A percentile compares a stretch with the other conserved stretches of the same genome.
Evolutionary conservation across 164 flowering plant species (phyloP).

Genomic region (Sedum album): DNA sequence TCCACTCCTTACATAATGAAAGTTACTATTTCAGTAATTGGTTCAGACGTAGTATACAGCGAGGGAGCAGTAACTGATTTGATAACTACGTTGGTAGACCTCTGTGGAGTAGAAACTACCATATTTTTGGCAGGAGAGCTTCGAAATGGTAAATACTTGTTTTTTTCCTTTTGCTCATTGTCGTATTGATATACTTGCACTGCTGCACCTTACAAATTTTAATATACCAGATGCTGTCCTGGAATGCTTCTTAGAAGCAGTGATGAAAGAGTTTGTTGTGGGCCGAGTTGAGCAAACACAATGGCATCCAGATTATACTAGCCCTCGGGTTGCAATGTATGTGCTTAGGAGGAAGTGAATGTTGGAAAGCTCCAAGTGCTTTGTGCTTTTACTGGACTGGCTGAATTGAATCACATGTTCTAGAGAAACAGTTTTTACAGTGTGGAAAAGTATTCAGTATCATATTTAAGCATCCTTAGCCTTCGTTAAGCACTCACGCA

Average conservation of each 20-base stretch:
- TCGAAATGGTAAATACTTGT: slow-evolving; percentile 49
- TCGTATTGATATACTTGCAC: not conserved
- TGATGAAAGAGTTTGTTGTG: slow-evolving; percentile 54
- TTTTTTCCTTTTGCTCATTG: not conserved
- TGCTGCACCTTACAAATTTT: not conserved
- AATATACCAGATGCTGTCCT: slow-evolving; percentile 64
- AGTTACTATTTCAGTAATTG: slow-evolving; percentile 42
- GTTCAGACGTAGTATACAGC: slow-evolving; percentile 82
- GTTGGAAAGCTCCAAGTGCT: not conserved
- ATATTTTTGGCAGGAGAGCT: slow-evolving; percentile 76
- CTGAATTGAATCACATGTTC: not conserved
- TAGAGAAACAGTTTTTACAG: not conserved
- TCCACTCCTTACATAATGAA: not conserved
- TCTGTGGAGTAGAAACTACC: slow-evolving; percentile 63
- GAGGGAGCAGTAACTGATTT: slow-evolving; percentile 76
- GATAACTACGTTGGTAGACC: slow-evolving; percentile 45
- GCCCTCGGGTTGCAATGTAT: slow-evolving; percentile 62
- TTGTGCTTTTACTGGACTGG: not conserved
- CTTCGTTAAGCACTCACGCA: no score
- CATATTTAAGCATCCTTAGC: no score
- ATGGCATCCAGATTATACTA: slow-evolving; percentile 83
- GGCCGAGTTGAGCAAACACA: slow-evolving; percentile 64
- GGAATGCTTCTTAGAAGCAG: slow-evolving; percentile 71
- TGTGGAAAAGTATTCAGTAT: no score
- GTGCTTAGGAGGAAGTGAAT: slow-evolving; percentile 43